Conservation (phyloP, 2,329 filamentous ascomycete species). For the Aspergillus sp. region DNA sequence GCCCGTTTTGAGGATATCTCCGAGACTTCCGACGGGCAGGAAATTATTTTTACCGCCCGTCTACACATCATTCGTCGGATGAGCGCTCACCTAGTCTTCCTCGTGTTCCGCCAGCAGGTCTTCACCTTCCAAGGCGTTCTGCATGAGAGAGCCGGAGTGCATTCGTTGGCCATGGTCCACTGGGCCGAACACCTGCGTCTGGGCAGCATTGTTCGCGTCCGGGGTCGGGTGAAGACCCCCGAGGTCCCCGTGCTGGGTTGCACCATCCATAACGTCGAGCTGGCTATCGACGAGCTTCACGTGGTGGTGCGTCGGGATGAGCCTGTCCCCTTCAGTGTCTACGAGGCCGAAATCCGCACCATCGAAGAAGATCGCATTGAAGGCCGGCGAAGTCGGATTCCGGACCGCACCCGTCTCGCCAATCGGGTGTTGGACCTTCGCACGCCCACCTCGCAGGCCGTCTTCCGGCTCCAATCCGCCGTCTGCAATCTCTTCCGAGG, state of each 20-base stretch:
- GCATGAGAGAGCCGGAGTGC: conserved; percentile 49
- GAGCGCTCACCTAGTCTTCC: conserved; percentile 73
- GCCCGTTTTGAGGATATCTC: conserved; percentile 46
- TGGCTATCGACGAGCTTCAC: conserved; percentile 60
- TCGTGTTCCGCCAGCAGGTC: conserved; percentile 77
- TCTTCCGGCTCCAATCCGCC: conserved; percentile 78
- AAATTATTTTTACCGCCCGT: conserved; percentile 60
- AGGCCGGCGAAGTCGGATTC: conserved; percentile 53
- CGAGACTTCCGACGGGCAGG: conserved; percentile 47
- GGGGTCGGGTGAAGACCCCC: conserved; percentile 63
- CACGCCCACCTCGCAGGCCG: conserved; percentile 75
- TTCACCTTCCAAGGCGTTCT: conserved; percentile 79
- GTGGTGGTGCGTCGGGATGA: conserved; percentile 55
- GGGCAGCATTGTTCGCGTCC: conserved; percentile 70
- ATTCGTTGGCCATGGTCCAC: conserved; percentile 68
- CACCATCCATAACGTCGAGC: conserved; percentile 65
- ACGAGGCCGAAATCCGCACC: conserved; percentile 58
- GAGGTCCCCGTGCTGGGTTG: conserved; percentile 68
- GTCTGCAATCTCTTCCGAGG: conserved; percentile 72
- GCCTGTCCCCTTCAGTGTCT: conserved; percentile 59
- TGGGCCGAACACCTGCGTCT: conserved; percentile 77
- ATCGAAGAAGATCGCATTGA: conserved; percentile 49
- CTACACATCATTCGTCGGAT: conserved; percentile 73
- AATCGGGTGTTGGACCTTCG: conserved; percentile 78
- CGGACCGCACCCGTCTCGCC: conserved; percentile 63